Percentiles rank a stretch among this genome's conserved stretches.
phyloP scores from a whole-genome alignment of 352 stramenopile species.

The Plasmopara muralis region DNA sequence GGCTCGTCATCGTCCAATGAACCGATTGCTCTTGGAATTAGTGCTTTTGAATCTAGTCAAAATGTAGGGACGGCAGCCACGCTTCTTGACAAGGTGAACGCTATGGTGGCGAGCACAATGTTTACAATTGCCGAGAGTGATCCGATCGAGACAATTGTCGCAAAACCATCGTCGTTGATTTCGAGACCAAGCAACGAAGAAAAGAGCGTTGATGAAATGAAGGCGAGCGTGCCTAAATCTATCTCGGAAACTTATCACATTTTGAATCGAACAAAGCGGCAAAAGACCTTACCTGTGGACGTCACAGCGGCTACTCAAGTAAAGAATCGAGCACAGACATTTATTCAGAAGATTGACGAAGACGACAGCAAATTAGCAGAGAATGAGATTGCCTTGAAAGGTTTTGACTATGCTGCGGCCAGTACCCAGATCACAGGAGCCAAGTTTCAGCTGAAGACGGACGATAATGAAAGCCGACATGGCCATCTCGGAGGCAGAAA shows the following conservation, averaged over 20 bases:
- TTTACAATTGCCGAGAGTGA: constrained; percentile 55
- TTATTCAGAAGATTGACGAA: constrained; percentile 40
- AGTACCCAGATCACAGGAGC: constrained; percentile 35
- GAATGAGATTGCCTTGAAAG: constrained; percentile 20
- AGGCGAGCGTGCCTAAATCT: constrained; percentile 44
- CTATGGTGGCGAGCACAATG: constrained; percentile 43
- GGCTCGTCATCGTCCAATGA: constrained; percentile 7
- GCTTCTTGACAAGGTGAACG: constrained; percentile 50
- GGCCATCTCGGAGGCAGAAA: constrained; percentile 18
- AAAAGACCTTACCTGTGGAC: constrained; percentile 37
- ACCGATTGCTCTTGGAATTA: constrained; percentile 20
- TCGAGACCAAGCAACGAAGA: constrained; percentile 11
- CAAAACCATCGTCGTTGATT: constrained; percentile 3
- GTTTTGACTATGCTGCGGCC: constrained; percentile 55
- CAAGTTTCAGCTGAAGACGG: constrained; percentile 44
- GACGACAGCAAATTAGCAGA: constrained; percentile 8
- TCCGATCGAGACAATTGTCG: constrained; percentile 1
- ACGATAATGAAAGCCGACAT: constrained; percentile 15
- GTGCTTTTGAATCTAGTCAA: constrained; percentile 1
- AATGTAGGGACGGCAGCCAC: constrained; percentile 13
- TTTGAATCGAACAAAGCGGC: constrained; percentile 55
- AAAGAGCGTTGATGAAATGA: constrained; percentile 2
- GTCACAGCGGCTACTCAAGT: constrained; percentile 26
- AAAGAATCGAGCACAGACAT: constrained; percentile 35
- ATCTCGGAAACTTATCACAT: constrained; percentile 75